Evolutionary conservation across 768 basidiomycete species (phyloP).

Genomic region (Xerocomellus amylosporus): DNA sequence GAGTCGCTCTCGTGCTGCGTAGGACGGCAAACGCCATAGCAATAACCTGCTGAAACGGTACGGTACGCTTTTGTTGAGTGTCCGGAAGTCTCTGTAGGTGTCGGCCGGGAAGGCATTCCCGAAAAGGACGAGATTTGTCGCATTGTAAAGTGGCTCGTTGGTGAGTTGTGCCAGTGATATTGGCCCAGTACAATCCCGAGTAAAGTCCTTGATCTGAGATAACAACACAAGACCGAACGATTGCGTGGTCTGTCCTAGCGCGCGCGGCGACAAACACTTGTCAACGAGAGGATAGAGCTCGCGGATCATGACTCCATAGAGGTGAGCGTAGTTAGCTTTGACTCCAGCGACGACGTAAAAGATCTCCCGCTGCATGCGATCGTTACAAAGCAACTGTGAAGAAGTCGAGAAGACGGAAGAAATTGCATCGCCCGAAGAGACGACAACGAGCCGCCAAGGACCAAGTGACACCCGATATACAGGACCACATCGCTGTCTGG

Average conservation of each 20-base stretch:
- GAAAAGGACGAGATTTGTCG: constrained; percentile 20
- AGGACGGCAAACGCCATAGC: constrained; percentile 15
- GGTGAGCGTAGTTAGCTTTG: not conserved
- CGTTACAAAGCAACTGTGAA: constrained; percentile 7
- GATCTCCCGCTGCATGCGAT: constrained; percentile 8
- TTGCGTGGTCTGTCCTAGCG: constrained; percentile 11
- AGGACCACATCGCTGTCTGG: constrained; percentile 14
- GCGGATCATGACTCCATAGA: constrained; percentile 19
- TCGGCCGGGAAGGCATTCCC: constrained; percentile 16
- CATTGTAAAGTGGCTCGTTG: constrained; percentile 15
- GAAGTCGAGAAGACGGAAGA: constrained; percentile 6
- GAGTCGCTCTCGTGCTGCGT: constrained; percentile 12
- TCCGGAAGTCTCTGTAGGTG: constrained; percentile 23
- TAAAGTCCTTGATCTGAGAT: constrained; percentile 8
- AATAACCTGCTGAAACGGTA: constrained; percentile 16
- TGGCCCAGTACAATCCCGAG: not conserved
- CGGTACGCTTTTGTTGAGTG: constrained; percentile 15
- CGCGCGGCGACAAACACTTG: constrained; percentile 12
- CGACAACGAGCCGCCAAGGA: constrained; percentile 9
- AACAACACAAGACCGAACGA: constrained; percentile 13
- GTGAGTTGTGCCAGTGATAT: constrained; percentile 19
- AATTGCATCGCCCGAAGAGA: constrained; percentile 17
- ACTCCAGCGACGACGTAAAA: constrained; percentile 14
- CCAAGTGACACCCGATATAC: constrained; percentile 20
- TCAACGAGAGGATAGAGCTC: constrained; percentile 25